phyloP scores from a whole-genome alignment of 1,284 basidiomycete genomes.

The Pseudozyma sp. region DNA sequence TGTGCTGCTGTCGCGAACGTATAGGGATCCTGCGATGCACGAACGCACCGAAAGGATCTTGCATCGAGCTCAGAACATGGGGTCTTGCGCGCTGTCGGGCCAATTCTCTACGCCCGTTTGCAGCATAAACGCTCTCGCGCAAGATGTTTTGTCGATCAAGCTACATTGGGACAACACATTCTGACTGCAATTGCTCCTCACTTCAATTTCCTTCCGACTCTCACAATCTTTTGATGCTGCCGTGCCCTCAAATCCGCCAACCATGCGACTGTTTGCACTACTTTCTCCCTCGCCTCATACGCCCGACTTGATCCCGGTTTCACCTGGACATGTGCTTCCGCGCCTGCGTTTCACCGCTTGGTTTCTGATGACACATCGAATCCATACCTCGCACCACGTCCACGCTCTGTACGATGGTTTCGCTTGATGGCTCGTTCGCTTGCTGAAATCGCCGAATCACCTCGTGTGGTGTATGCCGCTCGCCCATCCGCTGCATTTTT shows the following conservation, averaged over 20 bases:
- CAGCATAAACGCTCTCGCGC: too few relatives aligned
- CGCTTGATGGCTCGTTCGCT: too few relatives aligned
- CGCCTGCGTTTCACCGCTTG: too few relatives aligned
- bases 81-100: not conserved
- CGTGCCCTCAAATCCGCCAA: not conserved
- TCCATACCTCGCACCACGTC: too few relatives aligned
- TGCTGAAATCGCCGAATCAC: too few relatives aligned
- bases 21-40: not conserved
- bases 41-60: not conserved
- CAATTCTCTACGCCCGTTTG: not conserved
- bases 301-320: too few relatives aligned
- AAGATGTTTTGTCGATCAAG: not conserved
- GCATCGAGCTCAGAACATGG: not conserved
- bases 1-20: not conserved
- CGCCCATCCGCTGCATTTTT: not conserved
- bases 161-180: constrained; percentile 24
- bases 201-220: constrained; percentile 15
- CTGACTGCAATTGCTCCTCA: constrained; percentile 37
- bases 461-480: not conserved
- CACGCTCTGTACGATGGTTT: too few relatives aligned
- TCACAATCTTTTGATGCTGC: constrained; percentile 10
- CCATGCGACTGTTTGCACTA: too few relatives aligned
- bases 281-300: too few relatives aligned
- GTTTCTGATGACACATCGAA: too few relatives aligned
- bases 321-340: too few relatives aligned